Base-by-base conservation (phyloP, 805 yeast species). In the Candida quercuum region DNA sequence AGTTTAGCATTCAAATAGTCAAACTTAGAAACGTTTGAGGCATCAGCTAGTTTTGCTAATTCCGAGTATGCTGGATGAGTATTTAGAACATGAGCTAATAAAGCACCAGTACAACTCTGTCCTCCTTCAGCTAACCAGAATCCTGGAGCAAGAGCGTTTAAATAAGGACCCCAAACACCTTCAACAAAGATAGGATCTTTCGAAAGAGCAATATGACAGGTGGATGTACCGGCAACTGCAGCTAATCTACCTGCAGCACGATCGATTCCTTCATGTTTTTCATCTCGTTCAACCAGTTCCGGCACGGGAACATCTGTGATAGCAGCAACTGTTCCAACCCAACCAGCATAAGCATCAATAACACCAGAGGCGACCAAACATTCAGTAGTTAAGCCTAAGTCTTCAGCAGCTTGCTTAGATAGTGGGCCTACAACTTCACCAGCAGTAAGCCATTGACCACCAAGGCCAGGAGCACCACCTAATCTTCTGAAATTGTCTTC, bases 81-180 rank as follows among this genome's bases (percentile, higher is more conserved):
- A 11, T 86, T 71, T 43, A 93, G 62, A 13, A 91, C 91, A 60
- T 86, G 95, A 2, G 93, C 91, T 46, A 93, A 71, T 28, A 93
- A 72, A 22, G 94, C 96, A 49, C 99, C 99, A 2, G 99, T 93
- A 57, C 96, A 85, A 13, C 94, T 82, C 61, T 93, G 99, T n/a
- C 99, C 99, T 56, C 99, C 99, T 64, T 93, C 99, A 12, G 98
- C 96, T 46, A 89, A 71, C 98, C 98, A 93, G 54, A 70, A 81
- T 6, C 80, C 87, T 21, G 84, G 82, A n/a, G 94, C 84, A 68
- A 91, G 72, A 5, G 86, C 95, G 60, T 89, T 96, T 53, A 88
- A 74, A 63, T 93, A 93, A 3, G 99, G 99, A 12, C 99, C 99
- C 99, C 99, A 93, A 24, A 93, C 96, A 42, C 99, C 99, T 31